Evolutionary conservation across 1,284 basidiomycete genomes (phyloP).

Genomic region (Athelia sp.): DNA sequence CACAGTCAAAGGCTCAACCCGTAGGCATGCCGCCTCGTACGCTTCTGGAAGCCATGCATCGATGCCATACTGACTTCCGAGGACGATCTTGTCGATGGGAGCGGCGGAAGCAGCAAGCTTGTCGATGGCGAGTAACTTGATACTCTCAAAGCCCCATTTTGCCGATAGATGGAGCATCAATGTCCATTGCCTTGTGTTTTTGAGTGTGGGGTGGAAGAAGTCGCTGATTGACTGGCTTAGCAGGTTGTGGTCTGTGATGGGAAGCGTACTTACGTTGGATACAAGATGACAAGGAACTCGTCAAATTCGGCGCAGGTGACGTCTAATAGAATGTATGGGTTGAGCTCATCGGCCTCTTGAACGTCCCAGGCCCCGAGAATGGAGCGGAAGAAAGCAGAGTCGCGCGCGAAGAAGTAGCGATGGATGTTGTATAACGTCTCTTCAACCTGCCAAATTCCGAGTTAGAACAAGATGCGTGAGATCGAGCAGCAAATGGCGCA

Average conservation of each 20-base stretch:
- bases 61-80: conserved; percentile 25
- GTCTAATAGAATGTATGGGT: conserved; percentile 11
- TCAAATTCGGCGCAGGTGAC: conserved; percentile 25
- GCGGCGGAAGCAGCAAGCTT: conserved; percentile 21
- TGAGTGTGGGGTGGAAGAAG: conserved; percentile 21
- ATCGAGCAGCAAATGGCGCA: conserved; percentile 5
- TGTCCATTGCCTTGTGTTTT: conserved; percentile 31
- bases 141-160: conserved; percentile 25
- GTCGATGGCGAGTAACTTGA: conserved; percentile 28
- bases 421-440: conserved; percentile 22
- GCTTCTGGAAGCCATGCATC: conserved; percentile 29
- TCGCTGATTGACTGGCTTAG: conserved; percentile 17
- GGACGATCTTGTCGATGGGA: conserved; percentile 28
- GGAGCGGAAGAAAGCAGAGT: conserved; percentile 24
- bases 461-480: no score
- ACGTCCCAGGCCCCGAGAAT: conserved; percentile 13
- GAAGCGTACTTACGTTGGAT: not conserved
- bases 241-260: not conserved
- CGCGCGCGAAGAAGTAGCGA: conserved; percentile 24
- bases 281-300: conserved; percentile 7
- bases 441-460: conserved; percentile 16
- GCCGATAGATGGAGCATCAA: conserved; percentile 29
- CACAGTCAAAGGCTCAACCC: conserved; percentile 20
- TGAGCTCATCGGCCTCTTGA: conserved; percentile 1
- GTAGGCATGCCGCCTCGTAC: conserved; percentile 26